phyloP scores from a whole-genome alignment of 2,329 filamentous ascomycete genomes.

The Diaporthe citri region DNA sequence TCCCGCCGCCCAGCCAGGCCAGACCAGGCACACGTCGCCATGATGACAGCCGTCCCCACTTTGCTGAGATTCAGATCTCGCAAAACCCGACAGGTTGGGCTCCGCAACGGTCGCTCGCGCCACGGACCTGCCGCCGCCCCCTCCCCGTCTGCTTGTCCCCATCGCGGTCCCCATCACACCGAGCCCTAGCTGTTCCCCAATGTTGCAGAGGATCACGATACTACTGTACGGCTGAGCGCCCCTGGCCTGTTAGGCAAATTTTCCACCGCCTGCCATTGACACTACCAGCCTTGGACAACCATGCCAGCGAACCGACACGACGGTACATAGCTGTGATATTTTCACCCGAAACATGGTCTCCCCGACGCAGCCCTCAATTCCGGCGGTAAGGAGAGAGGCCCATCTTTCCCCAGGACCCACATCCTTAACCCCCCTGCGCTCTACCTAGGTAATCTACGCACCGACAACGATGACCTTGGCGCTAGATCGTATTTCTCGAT shows the following conservation, averaged over 20 bases:
- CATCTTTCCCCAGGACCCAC: conserved; percentile 12
- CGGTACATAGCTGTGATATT: not conserved
- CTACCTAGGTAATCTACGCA: conserved; percentile 7
- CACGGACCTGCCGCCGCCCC: conserved; percentile 33
- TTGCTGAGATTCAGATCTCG: conserved; percentile 37
- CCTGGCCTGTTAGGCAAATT: not conserved
- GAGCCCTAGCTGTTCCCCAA: conserved; percentile 6
- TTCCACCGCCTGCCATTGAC: not conserved
- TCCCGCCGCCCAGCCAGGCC: not conserved
- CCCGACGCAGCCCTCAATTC: conserved; percentile 8
- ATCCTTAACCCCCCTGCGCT: not conserved
- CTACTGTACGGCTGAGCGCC: conserved; percentile 23
- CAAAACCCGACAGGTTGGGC: conserved; percentile 35
- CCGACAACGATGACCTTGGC: conserved; percentile 15
- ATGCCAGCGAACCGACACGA: conserved; percentile 1
- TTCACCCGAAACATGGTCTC: conserved; percentile 18
- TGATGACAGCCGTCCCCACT: conserved; percentile 19
- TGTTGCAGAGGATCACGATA: conserved; percentile 10
- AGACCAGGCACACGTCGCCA: conserved; percentile 19
- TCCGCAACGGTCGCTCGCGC: conserved; percentile 35
- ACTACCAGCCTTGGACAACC: not conserved
- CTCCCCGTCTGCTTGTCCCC: not conserved
- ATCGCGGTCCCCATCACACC: conserved; percentile 10
- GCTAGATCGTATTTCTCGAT: conserved; percentile 21
- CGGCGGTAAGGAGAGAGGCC: not conserved